A percentile compares a stretch with the other conserved stretches of the same genome.
These are phyloP conservation scores for Penicillium bovifimosum DNA, from an alignment of 495 filamentous ascomycete genomes.

Conservation along the genomic window DNA sequence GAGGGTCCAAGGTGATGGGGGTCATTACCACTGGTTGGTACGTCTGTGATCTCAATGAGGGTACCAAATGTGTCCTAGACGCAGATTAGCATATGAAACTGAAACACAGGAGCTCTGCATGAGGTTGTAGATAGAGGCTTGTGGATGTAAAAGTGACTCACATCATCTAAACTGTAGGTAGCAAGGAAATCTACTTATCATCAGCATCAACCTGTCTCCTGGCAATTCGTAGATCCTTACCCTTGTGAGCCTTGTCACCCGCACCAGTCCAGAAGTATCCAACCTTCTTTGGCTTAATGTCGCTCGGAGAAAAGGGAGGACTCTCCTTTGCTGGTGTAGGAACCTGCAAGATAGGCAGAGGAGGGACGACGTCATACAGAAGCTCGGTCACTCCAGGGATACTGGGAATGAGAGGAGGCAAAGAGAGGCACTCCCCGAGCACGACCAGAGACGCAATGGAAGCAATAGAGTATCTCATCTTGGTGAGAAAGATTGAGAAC, in stretches of 20 bases:
- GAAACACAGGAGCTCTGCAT: background rate
- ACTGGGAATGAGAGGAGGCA: slow-evolving; percentile 53
- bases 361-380: slow-evolving; percentile 43
- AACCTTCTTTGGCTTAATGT: slow-evolving; percentile 61
- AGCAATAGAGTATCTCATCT: slow-evolving; percentile 23
- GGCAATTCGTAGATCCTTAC: slow-evolving; percentile 7
- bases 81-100: background rate
- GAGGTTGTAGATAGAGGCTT: too few relatives aligned
- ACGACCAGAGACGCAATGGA: slow-evolving; percentile 15
- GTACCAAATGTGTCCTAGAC: slow-evolving; percentile 53
- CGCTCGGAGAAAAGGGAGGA: slow-evolving; percentile 47
- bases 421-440: slow-evolving; percentile 25
- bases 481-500: slow-evolving; percentile 6
- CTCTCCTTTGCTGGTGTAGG: slow-evolving; percentile 52
- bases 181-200: slow-evolving; percentile 48
- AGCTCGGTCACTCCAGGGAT: slow-evolving; percentile 55
- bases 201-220: background rate
- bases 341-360: slow-evolving; percentile 53
- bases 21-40: slow-evolving; percentile 55
- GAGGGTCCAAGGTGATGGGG: slow-evolving; percentile 57
- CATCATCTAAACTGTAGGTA: slow-evolving; percentile 56
- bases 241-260: slow-evolving; percentile 53
- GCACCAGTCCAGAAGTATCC: slow-evolving; percentile 60
- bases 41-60: slow-evolving; percentile 53
- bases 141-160: slow-evolving; percentile 8